Evolutionary conservation across 352 stramenopile species (phyloP), one percentile per base, ranked within the genome.

Genomic region (Globisporangium nodosum): DNA sequence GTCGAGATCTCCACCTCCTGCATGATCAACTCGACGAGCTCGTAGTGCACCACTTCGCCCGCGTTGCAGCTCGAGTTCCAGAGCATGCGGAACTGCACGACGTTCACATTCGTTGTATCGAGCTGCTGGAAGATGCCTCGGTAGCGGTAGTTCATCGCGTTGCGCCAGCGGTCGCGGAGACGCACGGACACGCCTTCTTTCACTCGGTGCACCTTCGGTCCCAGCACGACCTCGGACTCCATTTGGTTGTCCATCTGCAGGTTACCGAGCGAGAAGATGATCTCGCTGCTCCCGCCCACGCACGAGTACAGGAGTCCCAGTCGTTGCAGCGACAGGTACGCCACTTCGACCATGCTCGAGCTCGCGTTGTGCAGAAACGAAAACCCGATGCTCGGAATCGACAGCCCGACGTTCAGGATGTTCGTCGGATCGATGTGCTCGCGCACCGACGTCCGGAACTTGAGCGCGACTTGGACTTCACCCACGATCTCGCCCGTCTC

Each of bases 161-260:
- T 90, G 48, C 77, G 73, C 84, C 81, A 92, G 24, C 86, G 84
- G 66, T 96, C 86, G 11, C 86, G 79, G 43, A 96, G 60, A 0
- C 86, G 86, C 42, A 96, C 85, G 0, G 79, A 91, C 20, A 94
- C 83, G n/a, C 86, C 86, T 63, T 93, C 82, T 54, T 96, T 94
- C 27, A 91, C 81, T 16, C 74, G 81, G 49, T 93, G 79, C 12
- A 93, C 80, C 20, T 92, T 91, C 1, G 86, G 84, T 0, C 84
- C 82, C 4, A 96, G 61, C 40, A 96, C 79, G 39, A 96, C 86
- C 51, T 93, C 84, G 18, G 70, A 65, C 53, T 96, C 86, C 82
- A 96, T 96, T 67, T 96, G 86, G 49, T 96, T 94, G 64, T 96
- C 86, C 82, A 96, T 93, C 53, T 96, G 86, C 35, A 94, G 30